phyloP scores from a whole-genome alignment of 2,329 filamentous ascomycete species.

The Colletotrichum horii region DNA sequence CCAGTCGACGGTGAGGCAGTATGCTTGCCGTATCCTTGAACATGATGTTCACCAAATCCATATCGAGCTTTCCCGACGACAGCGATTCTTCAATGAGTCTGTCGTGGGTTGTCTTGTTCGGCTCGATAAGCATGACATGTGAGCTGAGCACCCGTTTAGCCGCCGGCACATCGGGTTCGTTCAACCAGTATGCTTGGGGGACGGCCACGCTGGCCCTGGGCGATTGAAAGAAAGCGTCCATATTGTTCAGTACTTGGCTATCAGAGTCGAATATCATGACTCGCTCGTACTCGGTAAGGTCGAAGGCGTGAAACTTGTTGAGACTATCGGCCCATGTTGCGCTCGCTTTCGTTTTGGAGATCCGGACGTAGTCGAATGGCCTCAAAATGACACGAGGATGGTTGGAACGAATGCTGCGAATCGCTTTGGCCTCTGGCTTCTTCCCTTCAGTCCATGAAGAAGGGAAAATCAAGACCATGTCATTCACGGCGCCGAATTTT shows the following conservation, averaged over 20 bases:
- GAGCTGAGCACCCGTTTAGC: conserved; percentile 48
- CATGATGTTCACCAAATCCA: conserved; percentile 70
- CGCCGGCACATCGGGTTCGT: conserved; percentile 50
- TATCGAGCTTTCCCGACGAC: conserved; percentile 58
- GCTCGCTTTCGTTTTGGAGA: conserved; percentile 9
- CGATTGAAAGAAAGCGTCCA: conserved; percentile 76
- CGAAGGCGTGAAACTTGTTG: conserved; percentile 73
- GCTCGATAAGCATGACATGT: conserved; percentile 62
- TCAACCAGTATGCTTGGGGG: conserved; percentile 75
- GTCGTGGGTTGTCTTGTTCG: conserved; percentile 31
- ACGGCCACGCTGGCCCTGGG: conserved; percentile 67
- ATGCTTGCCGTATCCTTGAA: conserved; percentile 64
- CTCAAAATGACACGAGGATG: not conserved
- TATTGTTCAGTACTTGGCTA: conserved; percentile 62
- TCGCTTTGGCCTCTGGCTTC: not conserved
- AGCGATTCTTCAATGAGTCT: conserved; percentile 46
- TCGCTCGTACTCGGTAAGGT: conserved; percentile 62
- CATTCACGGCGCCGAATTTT: conserved; percentile 45
- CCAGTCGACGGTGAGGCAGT: conserved; percentile 68
- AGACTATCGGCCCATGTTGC: conserved; percentile 68
- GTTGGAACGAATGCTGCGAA: not conserved
- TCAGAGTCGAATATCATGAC: conserved; percentile 66
- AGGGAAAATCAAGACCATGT: conserved; percentile 53
- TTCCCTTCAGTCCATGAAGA: conserved; percentile 4
- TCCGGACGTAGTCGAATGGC: conserved; percentile 4